phyloP scores from a whole-genome alignment of 345 rosid genomes.

The Mallotus nudiflorus region DNA sequence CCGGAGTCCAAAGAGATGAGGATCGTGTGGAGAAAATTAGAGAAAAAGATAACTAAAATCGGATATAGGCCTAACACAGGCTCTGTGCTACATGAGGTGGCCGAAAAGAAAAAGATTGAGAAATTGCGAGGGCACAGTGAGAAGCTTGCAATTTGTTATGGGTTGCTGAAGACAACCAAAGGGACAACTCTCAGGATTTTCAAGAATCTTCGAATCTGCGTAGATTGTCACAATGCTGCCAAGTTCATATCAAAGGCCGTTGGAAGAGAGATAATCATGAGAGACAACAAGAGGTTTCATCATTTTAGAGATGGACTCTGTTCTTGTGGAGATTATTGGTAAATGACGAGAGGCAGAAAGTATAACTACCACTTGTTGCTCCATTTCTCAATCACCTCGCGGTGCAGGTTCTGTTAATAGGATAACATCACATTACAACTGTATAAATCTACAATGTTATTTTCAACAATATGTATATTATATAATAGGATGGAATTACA shows the following conservation, averaged over 20 bases:
- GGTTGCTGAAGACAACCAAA: slow-evolving; percentile 50
- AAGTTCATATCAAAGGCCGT: slow-evolving; percentile 52
- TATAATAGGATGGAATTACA: background rate
- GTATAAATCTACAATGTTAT: background rate
- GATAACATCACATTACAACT: background rate
- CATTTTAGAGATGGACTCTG: slow-evolving; percentile 61
- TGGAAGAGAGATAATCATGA: slow-evolving; percentile 54
- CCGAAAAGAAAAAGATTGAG: slow-evolving; percentile 51
- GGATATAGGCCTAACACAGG: slow-evolving; percentile 54
- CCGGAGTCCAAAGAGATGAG: slow-evolving; percentile 35
- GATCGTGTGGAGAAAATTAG: slow-evolving; percentile 42
- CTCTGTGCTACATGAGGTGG: slow-evolving; percentile 57
- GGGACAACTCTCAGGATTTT: slow-evolving; percentile 49
- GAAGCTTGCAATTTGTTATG: slow-evolving; percentile 57
- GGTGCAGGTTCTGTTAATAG: background rate
- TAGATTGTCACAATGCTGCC: slow-evolving; percentile 63
- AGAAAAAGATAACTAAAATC: slow-evolving; percentile 39
- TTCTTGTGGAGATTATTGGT: slow-evolving; percentile 48
- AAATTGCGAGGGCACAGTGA: slow-evolving; percentile 51
- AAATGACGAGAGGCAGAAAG: slow-evolving; percentile 38
- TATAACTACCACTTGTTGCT: slow-evolving; percentile 9
- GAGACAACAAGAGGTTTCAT: slow-evolving; percentile 72
- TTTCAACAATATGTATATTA: background rate
- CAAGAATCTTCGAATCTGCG: slow-evolving; percentile 65
- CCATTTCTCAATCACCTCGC: background rate